Evolutionary conservation across 257 asterid genomes (phyloP).

Genomic region (Solanum tarapatanum): DNA sequence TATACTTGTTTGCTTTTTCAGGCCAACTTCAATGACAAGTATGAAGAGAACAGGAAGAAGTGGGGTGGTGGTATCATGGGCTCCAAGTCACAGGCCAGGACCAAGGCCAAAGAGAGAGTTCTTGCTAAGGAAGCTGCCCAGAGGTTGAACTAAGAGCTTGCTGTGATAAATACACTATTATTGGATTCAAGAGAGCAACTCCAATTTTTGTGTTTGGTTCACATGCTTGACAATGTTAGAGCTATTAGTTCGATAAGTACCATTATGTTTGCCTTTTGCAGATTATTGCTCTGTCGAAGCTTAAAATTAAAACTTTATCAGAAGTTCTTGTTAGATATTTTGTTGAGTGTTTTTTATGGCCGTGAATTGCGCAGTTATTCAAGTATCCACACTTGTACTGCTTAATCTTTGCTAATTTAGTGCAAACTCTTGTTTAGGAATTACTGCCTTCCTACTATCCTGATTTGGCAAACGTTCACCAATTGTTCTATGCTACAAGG

Average conservation of each 20-base stretch:
- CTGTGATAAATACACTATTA: not conserved
- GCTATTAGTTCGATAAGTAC: not conserved
- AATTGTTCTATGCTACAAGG: no score
- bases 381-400: not conserved
- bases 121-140: slow-evolving; percentile 35
- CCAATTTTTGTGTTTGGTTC: not conserved
- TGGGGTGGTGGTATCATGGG: slow-evolving; percentile 48
- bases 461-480: not conserved
- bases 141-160: slow-evolving; percentile 11
- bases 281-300: not conserved
- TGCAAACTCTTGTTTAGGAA: not conserved
- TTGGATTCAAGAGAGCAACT: not conserved
- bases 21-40: slow-evolving; percentile 43
- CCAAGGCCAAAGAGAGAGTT: slow-evolving; percentile 36
- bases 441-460: not conserved
- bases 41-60: slow-evolving; percentile 27
- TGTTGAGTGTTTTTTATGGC: not conserved
- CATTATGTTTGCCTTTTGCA: not conserved
- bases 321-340: not conserved
- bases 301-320: not conserved
- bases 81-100: slow-evolving; percentile 33
- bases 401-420: not conserved
- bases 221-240: not conserved
- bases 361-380: not conserved
- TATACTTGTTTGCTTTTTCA: not conserved